Evolutionary conservation across 1,284 basidiomycete species (phyloP), one percentile per base, ranked within the genome.

Genomic region (Pulchroboletus neoregius): DNA sequence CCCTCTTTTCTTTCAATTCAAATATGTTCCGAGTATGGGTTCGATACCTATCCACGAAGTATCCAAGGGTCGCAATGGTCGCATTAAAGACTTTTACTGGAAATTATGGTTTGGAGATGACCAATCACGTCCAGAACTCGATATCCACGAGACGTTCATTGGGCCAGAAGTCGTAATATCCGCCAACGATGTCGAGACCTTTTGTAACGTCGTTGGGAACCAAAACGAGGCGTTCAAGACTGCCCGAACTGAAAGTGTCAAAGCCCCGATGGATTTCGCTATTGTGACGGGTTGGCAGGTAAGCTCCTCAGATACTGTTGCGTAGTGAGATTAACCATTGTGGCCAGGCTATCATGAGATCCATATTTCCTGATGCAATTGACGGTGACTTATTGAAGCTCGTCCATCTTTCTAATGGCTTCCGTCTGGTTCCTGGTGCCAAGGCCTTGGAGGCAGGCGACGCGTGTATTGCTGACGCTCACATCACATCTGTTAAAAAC

Each of bases 281-380:
- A 99, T 99, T 63, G 94, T 98, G 49, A 88, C 94, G 39, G 94
- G 94, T 36, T 98, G 95, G 94, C 84, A 93, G 83, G 91, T 91
- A 62, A 55, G 83, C 69, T 38, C 5, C 7, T 37, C 16, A 27
- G 24, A 27, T 24, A 23, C 18, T 49, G 3, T 27, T 6, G n/a
- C 8, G 18, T 39, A 11, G 32, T 50, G 31, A 48, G 45, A 48
- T 41, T 52, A 50, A 51, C 56, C 9, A 33, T 49, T 33, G 39
- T 52, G 43, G 55, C 2, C 57, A 94, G 89, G 89, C 93, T 8
- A 96, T 96, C 68, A 97, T 97, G 87, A 91, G 90, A 67, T 84
- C 93, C 2, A 94, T 97, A 68, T 98, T 96, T 82, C 94, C 94
- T n/a, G 65, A 78, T 16, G 70, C 82, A 8, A 91, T 97, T 59